Evolutionary conservation across 306 rosid genomes (phyloP).

Genomic region (Fagus crenata): DNA sequence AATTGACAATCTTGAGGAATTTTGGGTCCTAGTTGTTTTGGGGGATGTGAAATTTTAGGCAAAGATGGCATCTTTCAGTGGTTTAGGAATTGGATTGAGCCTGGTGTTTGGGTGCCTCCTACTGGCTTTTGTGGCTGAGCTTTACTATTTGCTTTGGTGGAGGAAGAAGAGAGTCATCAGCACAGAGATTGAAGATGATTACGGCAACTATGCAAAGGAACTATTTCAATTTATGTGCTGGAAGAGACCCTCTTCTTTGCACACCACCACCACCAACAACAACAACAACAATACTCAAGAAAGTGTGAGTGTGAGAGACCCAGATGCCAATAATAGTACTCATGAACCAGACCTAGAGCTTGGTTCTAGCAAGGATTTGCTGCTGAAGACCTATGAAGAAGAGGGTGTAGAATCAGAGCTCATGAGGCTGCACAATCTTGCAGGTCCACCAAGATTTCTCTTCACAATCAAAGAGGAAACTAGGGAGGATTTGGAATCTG

Average conservation of each 20-base stretch:
- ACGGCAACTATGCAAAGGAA: conserved; percentile 45
- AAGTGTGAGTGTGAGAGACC: conserved; percentile 22
- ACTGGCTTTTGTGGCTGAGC: conserved; percentile 62
- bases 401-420: conserved; percentile 73
- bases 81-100: conserved; percentile 57
- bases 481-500: conserved; percentile 84
- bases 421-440: conserved; percentile 82
- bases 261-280: background rate
- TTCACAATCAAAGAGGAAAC: conserved; percentile 90
- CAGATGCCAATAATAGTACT: conserved; percentile 28
- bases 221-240: conserved; percentile 48
- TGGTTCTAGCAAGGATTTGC: conserved; percentile 46
- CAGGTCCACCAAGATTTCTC: conserved; percentile 87
- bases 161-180: conserved; percentile 52
- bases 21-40: background rate
- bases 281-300: background rate
- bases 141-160: conserved; percentile 84
- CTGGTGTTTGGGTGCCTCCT: conserved; percentile 69
- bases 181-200: conserved; percentile 52
- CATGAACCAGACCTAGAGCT: conserved; percentile 49
- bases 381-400: conserved; percentile 51
- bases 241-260: conserved; percentile 39
- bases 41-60: conserved; percentile 48
- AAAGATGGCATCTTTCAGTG: conserved; percentile 50
- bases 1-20: background rate